phyloP scores from a whole-genome alignment of 331 rosid species.

The Rosa hybrid region DNA sequence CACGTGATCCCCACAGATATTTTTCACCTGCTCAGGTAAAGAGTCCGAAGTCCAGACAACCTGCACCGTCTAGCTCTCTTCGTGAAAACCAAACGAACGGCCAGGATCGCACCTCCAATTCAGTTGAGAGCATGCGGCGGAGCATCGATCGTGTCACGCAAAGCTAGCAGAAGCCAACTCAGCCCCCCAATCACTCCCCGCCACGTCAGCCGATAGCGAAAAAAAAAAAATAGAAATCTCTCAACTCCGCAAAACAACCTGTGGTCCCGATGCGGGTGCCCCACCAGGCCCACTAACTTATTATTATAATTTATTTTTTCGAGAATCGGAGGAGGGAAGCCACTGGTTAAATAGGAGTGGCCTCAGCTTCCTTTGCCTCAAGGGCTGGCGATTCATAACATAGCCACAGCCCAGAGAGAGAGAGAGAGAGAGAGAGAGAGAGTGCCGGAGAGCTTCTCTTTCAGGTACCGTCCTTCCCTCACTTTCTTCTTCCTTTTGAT shows the following conservation, averaged over 20 bases:
- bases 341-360: conserved; percentile 26
- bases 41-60: neutral
- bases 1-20: neutral
- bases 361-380: neutral
- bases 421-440: conserved; percentile 12
- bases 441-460: neutral
- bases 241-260: too few relatives aligned
- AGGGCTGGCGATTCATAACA: conserved; percentile 15
- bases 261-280: conserved; percentile 17
- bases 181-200: neutral
- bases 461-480: neutral
- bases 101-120: neutral
- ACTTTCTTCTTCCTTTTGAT: neutral
- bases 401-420: conserved; percentile 15
- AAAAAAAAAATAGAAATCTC: too few relatives aligned
- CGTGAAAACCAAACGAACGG: neutral
- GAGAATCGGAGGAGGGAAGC: conserved; percentile 6
- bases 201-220: neutral
- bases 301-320: neutral
- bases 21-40: neutral
- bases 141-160: neutral
- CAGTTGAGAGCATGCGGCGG: neutral
- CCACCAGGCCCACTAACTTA: neutral
- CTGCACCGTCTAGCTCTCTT: neutral
- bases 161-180: neutral